phyloP scores from a whole-genome alignment of 1,284 basidiomycete genomes.

The Somion occarium region DNA sequence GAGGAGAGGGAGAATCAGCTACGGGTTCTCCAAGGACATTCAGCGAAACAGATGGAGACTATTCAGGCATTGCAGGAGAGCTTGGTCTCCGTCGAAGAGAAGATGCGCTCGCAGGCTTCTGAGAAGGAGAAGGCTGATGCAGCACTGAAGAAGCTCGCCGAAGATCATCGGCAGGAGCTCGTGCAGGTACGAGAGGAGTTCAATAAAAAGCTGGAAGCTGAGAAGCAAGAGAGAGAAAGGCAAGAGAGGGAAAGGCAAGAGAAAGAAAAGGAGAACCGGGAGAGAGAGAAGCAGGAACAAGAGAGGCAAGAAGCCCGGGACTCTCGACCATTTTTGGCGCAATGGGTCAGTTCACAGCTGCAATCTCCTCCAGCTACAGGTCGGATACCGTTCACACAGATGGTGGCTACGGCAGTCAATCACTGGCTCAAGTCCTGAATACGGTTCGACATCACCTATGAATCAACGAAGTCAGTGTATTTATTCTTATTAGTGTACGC shows the following conservation, averaged over 20 bases:
- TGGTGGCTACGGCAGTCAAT: not conserved
- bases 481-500: too few species aligned
- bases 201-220: conserved; percentile 6
- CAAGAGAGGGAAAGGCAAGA: not conserved
- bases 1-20: conserved; percentile 8
- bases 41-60: conserved; percentile 4
- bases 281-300: not conserved
- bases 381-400: not conserved
- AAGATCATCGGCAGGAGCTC: conserved; percentile 9
- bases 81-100: conserved; percentile 5
- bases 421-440: too few species aligned
- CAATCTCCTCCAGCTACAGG: not conserved
- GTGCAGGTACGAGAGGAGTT: conserved; percentile 10
- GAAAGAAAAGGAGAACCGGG: not conserved
- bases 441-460: too few species aligned
- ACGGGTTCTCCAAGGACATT: conserved; percentile 2
- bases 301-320: not conserved
- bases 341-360: not conserved
- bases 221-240: not conserved
- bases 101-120: not conserved
- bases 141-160: conserved; percentile 3
- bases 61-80: conserved; percentile 8
- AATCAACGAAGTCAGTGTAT: too few species aligned
- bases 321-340: not conserved
- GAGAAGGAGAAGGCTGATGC: conserved; percentile 8